phyloP scores from a whole-genome alignment of 768 basidiomycete genomes.

The Psilocybe sp. region DNA sequence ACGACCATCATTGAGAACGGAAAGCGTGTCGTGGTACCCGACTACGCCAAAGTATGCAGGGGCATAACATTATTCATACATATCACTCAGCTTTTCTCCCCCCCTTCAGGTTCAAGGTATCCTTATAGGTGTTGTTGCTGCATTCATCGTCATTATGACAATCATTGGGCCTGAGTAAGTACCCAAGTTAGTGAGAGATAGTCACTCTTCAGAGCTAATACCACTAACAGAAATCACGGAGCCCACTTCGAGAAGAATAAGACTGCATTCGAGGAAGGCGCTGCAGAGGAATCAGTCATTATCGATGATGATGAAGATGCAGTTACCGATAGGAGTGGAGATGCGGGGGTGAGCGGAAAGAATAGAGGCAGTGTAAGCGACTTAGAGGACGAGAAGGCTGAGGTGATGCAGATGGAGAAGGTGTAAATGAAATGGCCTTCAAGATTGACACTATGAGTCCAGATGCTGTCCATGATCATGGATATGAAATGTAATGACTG shows the following conservation, averaged over 20 bases:
- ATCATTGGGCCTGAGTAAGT: slow-evolving; percentile 76
- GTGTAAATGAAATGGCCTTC: too few species aligned
- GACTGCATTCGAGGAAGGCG: slow-evolving; percentile 78
- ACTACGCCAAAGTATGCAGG: slow-evolving; percentile 54
- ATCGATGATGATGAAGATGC: slow-evolving; percentile 7
- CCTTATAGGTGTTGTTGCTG: slow-evolving; percentile 78
- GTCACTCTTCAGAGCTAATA: background rate
- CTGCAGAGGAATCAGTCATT: slow-evolving; percentile 39
- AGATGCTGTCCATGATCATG: too few species aligned
- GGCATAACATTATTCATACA: slow-evolving; percentile 14
- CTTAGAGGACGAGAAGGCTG: background rate
- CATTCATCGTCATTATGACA: slow-evolving; percentile 72
- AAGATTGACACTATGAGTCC: too few species aligned
- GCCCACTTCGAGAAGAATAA: slow-evolving; percentile 84
- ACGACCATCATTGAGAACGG: slow-evolving; percentile 48
- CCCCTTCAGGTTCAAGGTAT: slow-evolving; percentile 74
- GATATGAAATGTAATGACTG: too few species aligned
- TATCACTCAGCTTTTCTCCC: background rate
- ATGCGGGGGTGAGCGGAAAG: too few species aligned
- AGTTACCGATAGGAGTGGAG: too few species aligned
- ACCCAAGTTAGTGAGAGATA: background rate
- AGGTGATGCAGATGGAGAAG: too few species aligned
- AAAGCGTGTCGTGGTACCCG: slow-evolving; percentile 39
- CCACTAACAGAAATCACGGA: slow-evolving; percentile 55
- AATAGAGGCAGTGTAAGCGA: background rate